Percentiles rank a stretch among this genome's conserved stretches.
Evolutionary conservation across 108 stramenopile species (phyloP).

Genomic region (Cyclotella sp.): DNA sequence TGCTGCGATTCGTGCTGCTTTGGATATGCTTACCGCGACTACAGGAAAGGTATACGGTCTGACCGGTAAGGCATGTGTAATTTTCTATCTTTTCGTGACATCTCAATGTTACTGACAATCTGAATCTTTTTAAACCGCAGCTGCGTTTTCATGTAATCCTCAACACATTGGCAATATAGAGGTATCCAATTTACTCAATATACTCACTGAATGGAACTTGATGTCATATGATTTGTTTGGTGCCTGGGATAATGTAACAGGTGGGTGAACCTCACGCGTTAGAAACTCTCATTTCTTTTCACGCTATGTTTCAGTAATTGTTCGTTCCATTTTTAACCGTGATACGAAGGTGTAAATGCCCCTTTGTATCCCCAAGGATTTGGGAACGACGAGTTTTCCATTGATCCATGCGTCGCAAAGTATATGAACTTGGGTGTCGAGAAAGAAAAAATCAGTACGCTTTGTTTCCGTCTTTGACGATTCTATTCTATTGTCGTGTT

Average conservation of each 20-base stretch:
- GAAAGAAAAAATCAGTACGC: conserved; percentile 37
- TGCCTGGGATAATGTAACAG: conserved; percentile 44
- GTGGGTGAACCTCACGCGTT: neutral
- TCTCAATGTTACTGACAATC: neutral
- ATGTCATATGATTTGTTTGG: conserved; percentile 56
- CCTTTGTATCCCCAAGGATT: conserved; percentile 53
- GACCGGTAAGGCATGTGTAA: conserved; percentile 11
- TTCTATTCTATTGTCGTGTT: neutral
- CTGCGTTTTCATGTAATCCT: conserved; percentile 48
- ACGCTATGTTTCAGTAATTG: too few relatives aligned
- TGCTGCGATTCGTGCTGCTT: conserved; percentile 22
- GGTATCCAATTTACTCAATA: conserved; percentile 19
- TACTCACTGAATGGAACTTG: conserved; percentile 45
- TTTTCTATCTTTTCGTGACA: neutral
- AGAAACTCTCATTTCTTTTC: too few relatives aligned
- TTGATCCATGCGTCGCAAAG: conserved; percentile 40
- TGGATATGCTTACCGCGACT: conserved; percentile 21
- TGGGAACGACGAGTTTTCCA: conserved; percentile 27
- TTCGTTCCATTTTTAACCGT: too few relatives aligned
- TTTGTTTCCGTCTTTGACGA: conserved; percentile 3
- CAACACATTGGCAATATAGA: conserved; percentile 42
- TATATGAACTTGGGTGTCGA: conserved; percentile 40
- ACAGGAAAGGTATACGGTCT: conserved; percentile 46
- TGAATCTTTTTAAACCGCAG: neutral
- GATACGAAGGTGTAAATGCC: conserved; percentile 28